Conservation (phyloP, 2,329 filamentous ascomycete genomes). For the Trichoderma sp. region DNA sequence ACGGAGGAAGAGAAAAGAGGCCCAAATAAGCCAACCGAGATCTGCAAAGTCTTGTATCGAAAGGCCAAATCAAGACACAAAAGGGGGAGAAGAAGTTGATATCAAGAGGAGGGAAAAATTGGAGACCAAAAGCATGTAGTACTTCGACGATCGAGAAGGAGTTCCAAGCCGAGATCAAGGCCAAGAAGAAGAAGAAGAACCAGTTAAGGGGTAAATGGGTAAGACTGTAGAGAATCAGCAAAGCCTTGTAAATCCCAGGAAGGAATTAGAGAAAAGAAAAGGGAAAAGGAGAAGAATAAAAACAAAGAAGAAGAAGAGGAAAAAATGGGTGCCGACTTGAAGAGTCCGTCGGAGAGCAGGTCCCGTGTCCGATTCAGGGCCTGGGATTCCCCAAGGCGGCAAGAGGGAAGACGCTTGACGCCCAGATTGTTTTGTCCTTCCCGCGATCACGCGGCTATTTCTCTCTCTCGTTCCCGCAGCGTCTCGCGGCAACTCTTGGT, state of each 20-base stretch:
- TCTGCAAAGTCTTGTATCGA: no score
- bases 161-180: no score
- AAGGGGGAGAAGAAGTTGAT: no score
- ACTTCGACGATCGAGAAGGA: no score
- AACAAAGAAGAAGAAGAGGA: background rate
- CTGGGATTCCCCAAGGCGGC: background rate
- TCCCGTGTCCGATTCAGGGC: constrained; percentile 4
- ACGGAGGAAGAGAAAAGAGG: no score
- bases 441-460: constrained; percentile 14
- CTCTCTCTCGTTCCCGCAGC: no score
- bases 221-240: background rate
- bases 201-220: background rate
- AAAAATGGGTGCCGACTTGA: background rate
- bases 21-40: no score
- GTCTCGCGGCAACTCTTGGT: background rate
- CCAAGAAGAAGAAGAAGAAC: background rate
- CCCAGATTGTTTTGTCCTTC: background rate
- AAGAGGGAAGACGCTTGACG: constrained; percentile 4
- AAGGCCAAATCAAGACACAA: no score
- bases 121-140: no score
- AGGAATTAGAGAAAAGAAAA: background rate
- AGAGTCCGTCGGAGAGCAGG: background rate
- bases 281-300: background rate
- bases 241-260: background rate
- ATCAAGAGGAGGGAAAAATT: no score